Percentiles rank a stretch among this genome's conserved stretches.
phyloP scores from a whole-genome alignment of 176 grass and related monocot species.

The Carex pumila region DNA sequence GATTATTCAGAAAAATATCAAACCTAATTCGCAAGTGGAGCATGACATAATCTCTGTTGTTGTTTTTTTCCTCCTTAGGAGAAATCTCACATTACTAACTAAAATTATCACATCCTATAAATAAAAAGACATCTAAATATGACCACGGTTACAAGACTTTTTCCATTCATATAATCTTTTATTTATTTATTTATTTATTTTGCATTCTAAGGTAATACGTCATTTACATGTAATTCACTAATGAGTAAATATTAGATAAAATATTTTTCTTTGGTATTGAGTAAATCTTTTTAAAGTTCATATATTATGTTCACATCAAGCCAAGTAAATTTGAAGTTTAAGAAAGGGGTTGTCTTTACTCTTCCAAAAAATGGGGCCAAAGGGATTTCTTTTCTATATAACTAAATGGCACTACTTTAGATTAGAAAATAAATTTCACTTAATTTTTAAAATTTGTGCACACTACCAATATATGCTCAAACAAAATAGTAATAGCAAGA shows the following conservation, averaged over 20 bases:
- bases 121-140: neutral
- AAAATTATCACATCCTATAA: neutral
- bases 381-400: neutral
- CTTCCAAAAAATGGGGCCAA: neutral
- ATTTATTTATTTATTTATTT: neutral
- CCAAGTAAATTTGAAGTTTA: conserved; percentile 21
- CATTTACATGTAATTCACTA: neutral
- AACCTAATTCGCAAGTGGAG: neutral
- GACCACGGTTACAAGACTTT: neutral
- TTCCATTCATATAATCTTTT: neutral
- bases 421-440: neutral
- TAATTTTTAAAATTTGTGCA: neutral
- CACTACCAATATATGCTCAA: neutral
- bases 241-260: neutral
- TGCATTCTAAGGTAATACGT: neutral
- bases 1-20: neutral
- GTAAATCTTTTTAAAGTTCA: conserved; percentile 7
- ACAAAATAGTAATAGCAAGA: neutral
- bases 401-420: neutral
- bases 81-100: neutral
- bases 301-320: conserved; percentile 8
- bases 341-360: neutral
- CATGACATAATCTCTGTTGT: neutral
- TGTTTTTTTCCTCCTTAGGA: neutral
- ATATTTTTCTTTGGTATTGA: conserved; percentile 9